phyloP scores from a whole-genome alignment of 192 early-diverging fungal genomes.

The Rhizoclosmatium sp. region DNA sequence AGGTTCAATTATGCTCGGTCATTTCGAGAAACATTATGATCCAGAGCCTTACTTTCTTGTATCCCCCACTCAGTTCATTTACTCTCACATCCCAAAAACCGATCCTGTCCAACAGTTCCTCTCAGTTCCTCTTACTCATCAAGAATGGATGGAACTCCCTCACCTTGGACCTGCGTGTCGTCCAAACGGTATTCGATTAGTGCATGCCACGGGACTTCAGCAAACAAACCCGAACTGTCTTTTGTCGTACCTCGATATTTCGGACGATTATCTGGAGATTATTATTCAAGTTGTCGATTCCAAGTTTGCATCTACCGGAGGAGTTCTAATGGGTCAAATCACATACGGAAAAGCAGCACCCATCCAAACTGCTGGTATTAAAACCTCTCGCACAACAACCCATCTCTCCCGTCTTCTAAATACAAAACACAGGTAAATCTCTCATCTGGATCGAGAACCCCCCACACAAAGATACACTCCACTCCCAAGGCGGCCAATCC shows the following conservation, averaged over 20 bases:
- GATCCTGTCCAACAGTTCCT: constrained; percentile 60
- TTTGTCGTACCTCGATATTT: constrained; percentile 20
- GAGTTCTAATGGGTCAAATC: constrained; percentile 11
- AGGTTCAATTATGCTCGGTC: constrained; percentile 45
- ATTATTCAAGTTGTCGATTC: constrained; percentile 14
- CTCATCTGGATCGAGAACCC: constrained; percentile 19
- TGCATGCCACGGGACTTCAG: constrained; percentile 4
- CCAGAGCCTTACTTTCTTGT: constrained; percentile 63
- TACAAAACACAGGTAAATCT: background rate
- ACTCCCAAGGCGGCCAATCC: constrained; percentile 15
- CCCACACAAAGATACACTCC: constrained; percentile 16
- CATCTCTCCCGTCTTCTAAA: background rate
- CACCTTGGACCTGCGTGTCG: constrained; percentile 28
- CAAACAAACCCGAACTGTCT: background rate
- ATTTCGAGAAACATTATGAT: constrained; percentile 56
- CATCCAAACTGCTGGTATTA: background rate
- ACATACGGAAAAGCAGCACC: constrained; percentile 14
- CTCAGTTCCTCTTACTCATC: constrained; percentile 51
- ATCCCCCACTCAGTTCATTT: constrained; percentile 59
- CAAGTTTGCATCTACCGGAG: constrained; percentile 3
- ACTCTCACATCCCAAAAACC: constrained; percentile 59
- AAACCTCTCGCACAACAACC: background rate
- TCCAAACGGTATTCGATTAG: constrained; percentile 26
- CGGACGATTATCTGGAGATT: constrained; percentile 26
- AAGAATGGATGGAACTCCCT: constrained; percentile 54